Base-by-base conservation (phyloP, 176 grass and related monocot species). In the Panicum miliaceum region DNA sequence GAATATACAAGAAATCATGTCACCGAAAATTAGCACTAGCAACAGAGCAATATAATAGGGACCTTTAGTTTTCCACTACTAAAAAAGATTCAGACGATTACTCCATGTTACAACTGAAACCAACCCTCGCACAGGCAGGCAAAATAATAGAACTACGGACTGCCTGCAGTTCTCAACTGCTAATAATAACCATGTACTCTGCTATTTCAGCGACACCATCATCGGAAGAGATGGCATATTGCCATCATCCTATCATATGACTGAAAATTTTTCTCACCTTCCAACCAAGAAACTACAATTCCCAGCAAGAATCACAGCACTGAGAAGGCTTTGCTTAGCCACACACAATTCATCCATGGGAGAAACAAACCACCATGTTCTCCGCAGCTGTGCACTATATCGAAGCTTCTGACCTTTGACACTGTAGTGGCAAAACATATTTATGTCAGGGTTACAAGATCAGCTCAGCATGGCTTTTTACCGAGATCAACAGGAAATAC, bases 341-440 rank as follows among this genome's bases (percentile, higher is more conserved):
- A 20, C 52, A 79, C n/a, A n/a, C n/a, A n/a, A 72, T 60, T 26
- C 64, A 40, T 35, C 20, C 6, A 0, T 15, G 8, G 29, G 32
- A 61, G 36, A 63, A 43, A 56, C 29, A 35, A 37, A 45, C 41
- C 37, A 64, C 6, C n/a, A 59, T n/a, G 56, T 73, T 41, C 40
- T 62, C 77, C 51, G 4, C 32, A 19, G 34, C 32, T 23, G 19
- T 15, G 19, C 45, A 47, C 9, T 75, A 13, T 32, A 64, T 8
- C 29, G 11, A 25, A 74, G 12, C 81, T 51, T 83, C 29, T 52
- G 26, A 40, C 26, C 38, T 73, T 73, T 51, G 14, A 71, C 46
- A 58, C 86, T 88, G 81, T 22, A 54, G 36, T 22, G 2, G 40
- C 35, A 68, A 59, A 47, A 76, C 22, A 22, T 0, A 26, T 32